These are phyloP conservation scores for Blastobotrys robertii DNA, from an alignment of 805 yeast genomes.

Conservation along the genomic window DNA sequence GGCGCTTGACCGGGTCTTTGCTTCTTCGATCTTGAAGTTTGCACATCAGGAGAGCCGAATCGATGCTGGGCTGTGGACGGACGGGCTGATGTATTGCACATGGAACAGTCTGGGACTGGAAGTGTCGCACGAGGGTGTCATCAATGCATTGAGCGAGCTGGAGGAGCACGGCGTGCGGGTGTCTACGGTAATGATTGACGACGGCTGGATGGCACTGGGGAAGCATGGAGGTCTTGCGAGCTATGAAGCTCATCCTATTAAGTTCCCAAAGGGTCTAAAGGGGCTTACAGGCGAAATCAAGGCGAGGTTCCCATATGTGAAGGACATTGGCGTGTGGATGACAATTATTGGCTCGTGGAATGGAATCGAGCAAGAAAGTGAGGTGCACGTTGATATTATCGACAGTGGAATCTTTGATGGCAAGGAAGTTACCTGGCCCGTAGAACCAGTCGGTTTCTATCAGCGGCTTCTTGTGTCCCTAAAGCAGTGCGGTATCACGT, in stretches of 20 bases:
- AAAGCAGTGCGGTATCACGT: conserved; percentile 17
- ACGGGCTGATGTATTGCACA: conserved; percentile 25
- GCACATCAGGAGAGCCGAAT: not conserved
- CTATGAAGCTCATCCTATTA: conserved; percentile 17
- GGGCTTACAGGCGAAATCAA: conserved; percentile 17
- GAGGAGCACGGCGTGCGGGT: conserved; percentile 16
- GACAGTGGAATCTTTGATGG: conserved; percentile 1
- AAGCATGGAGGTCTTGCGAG: conserved; percentile 16
- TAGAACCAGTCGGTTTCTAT: conserved; percentile 14
- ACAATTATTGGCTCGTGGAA: conserved; percentile 26
- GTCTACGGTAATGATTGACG: conserved; percentile 22
- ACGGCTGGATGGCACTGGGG: conserved; percentile 25
- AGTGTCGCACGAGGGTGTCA: conserved; percentile 15
- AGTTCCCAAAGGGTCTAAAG: conserved; percentile 24
- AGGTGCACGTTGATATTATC: conserved; percentile 9
- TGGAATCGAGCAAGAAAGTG: conserved; percentile 20
- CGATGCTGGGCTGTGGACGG: conserved; percentile 17
- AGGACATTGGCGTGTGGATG: conserved; percentile 26
- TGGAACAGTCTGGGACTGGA: conserved; percentile 24
- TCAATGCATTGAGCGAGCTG: conserved; percentile 18
- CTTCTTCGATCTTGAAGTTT: conserved; percentile 3
- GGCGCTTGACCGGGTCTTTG: conserved; percentile 12
- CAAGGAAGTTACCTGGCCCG: not conserved
- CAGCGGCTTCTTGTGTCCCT: conserved; percentile 21
- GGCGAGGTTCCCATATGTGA: conserved; percentile 15